phyloP scores from a whole-genome alignment of 768 basidiomycete genomes.

The Pulveroboletus sp. region DNA sequence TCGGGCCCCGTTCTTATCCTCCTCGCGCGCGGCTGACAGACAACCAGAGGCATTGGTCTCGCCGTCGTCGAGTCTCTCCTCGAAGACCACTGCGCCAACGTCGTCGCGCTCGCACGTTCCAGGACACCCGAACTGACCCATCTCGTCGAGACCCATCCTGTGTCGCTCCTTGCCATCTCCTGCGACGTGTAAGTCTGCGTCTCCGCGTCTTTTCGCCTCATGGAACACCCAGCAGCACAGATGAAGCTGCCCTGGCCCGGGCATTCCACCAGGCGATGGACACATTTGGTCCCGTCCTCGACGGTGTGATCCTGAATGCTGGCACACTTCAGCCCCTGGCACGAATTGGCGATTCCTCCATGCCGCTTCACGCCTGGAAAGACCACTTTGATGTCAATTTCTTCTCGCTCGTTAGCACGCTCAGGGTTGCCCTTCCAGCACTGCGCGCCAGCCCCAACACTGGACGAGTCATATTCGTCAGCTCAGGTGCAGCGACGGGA shows the following conservation, averaged over 20 bases:
- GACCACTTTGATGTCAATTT: conserved; percentile 82
- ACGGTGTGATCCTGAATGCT: conserved; percentile 85
- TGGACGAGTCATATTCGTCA: conserved; percentile 77
- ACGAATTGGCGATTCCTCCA: conserved; percentile 48
- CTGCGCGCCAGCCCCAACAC: conserved; percentile 57
- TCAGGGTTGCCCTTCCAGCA: conserved; percentile 65
- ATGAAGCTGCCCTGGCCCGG: conserved; percentile 50
- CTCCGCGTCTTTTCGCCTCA: neutral
- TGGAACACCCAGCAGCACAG: conserved; percentile 43
- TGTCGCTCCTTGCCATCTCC: conserved; percentile 49
- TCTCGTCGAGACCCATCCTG: conserved; percentile 40
- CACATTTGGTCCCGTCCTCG: conserved; percentile 57
- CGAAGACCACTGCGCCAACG: conserved; percentile 56
- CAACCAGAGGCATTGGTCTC: conserved; percentile 71
- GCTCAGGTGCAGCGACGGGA: conserved; percentile 79
- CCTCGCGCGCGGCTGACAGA: conserved; percentile 4
- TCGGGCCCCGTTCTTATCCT: conserved; percentile 23
- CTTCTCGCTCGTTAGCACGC: conserved; percentile 73
- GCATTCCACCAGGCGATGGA: conserved; percentile 54
- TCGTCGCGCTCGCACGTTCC: conserved; percentile 76
- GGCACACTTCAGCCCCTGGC: conserved; percentile 71
- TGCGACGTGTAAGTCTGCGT: conserved; percentile 70
- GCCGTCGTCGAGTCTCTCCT: conserved; percentile 71
- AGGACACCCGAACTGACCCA: conserved; percentile 59
- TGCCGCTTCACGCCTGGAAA: conserved; percentile 62